Base-by-base conservation (phyloP, 192 early-diverging fungal species). In the Coemansia sp. region DNA sequence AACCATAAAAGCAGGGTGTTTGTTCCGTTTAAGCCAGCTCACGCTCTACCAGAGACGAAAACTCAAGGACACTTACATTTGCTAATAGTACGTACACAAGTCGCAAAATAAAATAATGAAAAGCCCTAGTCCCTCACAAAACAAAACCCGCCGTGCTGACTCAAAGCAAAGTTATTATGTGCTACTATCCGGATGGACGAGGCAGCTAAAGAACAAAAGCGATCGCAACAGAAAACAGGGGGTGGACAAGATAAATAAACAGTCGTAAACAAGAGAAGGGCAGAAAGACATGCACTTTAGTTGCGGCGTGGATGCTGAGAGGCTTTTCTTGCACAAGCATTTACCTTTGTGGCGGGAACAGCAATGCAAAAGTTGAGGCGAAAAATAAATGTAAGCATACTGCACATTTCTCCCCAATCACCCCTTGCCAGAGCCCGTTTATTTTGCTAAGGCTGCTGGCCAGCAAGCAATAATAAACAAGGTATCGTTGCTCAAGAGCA, bases 261-360 rank as follows among this genome's bases (percentile, higher is more conserved):
- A 45, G 14, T 15, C 41, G 41, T 45, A 45, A 45, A 45, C 41
- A n/a, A 45, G 41, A n/a, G 41, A 45, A 45, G 14, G 15, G 14
- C 41, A 45, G 4, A 38, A 38, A 43, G 41, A 5, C 41, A 45
- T 45, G 41, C 41, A 45, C 14, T 45, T 10, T n/a, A 45, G 41
- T 45, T 45, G 41, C 41, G 41, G 41, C 41, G 41, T n/a, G 41
- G 4, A 45, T n/a, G 15, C 41, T 15, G 14, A n/a, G 41, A 45
- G 41, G 41, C 41, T 45, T 45, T 41, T 45, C 37, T 45, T 45
- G 41, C 41, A n/a, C 41, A 45, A 12, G 41, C 41, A 45, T 45
- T 3, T 45, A n/a, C 32, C 41, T 45, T n/a, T 49, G 48, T 49
- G 48, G 48, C 48, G 48, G 48, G 19, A 17, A 6, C 7, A 49